Base-by-base conservation (phyloP, 2,329 filamentous ascomycete species). In the Botrytis galanthina region DNA sequence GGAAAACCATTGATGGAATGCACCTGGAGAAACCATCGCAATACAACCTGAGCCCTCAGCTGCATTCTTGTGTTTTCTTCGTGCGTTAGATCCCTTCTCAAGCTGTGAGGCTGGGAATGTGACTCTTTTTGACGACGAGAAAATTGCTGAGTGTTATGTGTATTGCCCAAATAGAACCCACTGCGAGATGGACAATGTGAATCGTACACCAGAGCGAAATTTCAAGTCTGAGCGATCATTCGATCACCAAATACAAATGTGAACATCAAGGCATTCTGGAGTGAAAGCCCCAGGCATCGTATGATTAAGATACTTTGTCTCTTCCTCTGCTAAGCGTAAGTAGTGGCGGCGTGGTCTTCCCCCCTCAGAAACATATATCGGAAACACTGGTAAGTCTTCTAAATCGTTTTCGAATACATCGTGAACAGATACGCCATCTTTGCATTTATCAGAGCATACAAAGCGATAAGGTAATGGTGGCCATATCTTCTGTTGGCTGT, bases 251-350 rank as follows among this genome's bases (percentile, higher is more conserved):
- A 39, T 39, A 39, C 37, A 39, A 39, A 39, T 39, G 37, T 39
- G 37, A 39, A 35, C 35, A 35, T 35, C 35, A 35, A 6, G 18
- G 22, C 14, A 39, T 62, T 62, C n/a, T 62, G 35, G 4, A 39
- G 60, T 39, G 14, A 71, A 64, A 5, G 70, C n/a, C 18, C 70
- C 60, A 32, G 70, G 70, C 60, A 71, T 66, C 20, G 18, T 54
- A 44, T 39, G 7, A 54, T 46, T 66, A 26, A 60, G 70, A 44
- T 48, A 59, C 16, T 57, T 59, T 42, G 37, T 37, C 39, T 66
- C 60, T 46, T 71, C 37, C 35, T 64, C 60, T 42, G 16, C n/a
- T 51, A 54, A 48, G 12, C 59, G 42, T 54, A 63, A 29, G 6
- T 42, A 2, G 22, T 64, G n/a, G 8, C 26, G 26, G 6, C 66